Base-by-base conservation (phyloP, 2,329 filamentous ascomycete genomes). In the Alternaria alternata region DNA sequence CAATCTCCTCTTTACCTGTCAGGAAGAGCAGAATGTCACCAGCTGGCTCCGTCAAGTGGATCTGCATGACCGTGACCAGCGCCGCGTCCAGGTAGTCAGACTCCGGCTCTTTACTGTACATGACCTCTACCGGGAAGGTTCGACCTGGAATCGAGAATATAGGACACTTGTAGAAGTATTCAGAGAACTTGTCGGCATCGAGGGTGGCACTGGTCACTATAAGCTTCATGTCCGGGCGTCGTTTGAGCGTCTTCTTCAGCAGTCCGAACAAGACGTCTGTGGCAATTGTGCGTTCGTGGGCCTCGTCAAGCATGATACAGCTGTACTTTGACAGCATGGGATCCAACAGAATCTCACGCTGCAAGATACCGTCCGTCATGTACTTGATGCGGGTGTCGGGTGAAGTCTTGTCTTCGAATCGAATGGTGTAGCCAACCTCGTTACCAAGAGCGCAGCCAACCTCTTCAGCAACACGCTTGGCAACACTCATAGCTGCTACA, bases 351-450 rank as follows among this genome's bases (percentile, higher is more conserved):
- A 95, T 94, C 81, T 99, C 95, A 74, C 95, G 86, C 74, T 98
- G 85, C 73, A 99, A 88, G 91, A 99, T 98, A 87, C 96, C 96
- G 76, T 99, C 95, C 44, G 96, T 99, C 95, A 99, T 99, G 84
- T 99, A 99, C 84, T 99, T 99, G 77, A 99, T 87, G 62, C 96
- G 88, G 1, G 95, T 99, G 79, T 92, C 93, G 59, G 89, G 88
- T 51, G 91, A 87, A 1, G 95, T 98, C 82, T 89, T 91, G 79
- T 99, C 95, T 81, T 99, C 96, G 80, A 99, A 99, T 84, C 95
- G 93, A 78, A 99, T 98, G 79, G 92, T 98, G 83, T 98, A 99
- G 80, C 95, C 95, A 56, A 99, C 94, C 81, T 98, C 94, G 68
- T 97, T 89, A 61, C 95, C 95, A 26, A 99, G 86, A 61, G 86